Conservation (phyloP, 2,329 filamentous ascomycete genomes). For the Fusarium papillatum region DNA sequence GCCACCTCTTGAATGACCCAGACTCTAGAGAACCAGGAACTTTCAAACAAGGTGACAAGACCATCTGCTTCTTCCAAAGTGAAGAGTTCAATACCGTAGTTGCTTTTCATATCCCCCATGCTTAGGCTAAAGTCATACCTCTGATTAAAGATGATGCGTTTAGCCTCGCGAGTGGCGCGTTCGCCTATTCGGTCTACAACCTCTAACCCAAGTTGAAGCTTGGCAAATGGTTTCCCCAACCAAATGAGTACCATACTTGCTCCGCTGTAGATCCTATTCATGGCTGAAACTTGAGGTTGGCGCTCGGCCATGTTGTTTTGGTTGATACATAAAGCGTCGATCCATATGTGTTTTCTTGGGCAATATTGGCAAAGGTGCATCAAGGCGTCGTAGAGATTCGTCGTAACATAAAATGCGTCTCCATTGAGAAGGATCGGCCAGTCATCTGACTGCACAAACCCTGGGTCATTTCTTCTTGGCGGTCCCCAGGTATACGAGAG, state of each 20-base stretch:
- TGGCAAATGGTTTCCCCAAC: neutral
- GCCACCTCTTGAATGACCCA: conserved; percentile 1
- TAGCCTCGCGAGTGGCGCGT: neutral
- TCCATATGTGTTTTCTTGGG: neutral
- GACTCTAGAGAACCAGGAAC: neutral
- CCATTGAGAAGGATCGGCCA: neutral
- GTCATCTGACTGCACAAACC: neutral
- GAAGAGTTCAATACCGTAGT: neutral
- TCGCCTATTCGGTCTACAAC: neutral
- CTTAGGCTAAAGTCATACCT: neutral
- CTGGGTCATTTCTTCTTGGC: neutral
- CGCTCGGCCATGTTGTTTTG: neutral
- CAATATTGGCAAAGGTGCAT: neutral
- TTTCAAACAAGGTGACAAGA: neutral
- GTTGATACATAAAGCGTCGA: conserved; percentile 2
- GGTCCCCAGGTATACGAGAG: conserved; percentile 1
- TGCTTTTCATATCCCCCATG: neutral
- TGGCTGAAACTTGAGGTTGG: neutral
- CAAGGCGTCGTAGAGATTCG: neutral
- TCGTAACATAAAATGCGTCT: neutral
- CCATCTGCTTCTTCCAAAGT: neutral
- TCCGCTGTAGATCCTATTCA: neutral
- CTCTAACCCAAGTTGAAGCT: neutral
- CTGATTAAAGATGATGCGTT: neutral
- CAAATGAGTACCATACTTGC: neutral